Evolutionary conservation across 495 filamentous ascomycete genomes (phyloP), one percentile per base, ranked within the genome.

Genomic region (Entonaema liquescens): DNA sequence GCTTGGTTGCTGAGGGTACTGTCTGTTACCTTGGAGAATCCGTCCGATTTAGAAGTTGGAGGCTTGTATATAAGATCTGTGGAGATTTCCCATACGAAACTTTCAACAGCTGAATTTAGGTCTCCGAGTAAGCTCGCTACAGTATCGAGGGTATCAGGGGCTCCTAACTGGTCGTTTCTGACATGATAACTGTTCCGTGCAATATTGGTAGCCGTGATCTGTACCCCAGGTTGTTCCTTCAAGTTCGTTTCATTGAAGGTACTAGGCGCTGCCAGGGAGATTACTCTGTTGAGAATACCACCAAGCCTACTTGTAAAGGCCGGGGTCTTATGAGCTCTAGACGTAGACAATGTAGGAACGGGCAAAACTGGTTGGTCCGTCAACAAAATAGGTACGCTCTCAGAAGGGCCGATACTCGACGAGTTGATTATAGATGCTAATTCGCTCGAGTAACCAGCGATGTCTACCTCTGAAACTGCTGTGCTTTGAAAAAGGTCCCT

Each of bases 1-100:
- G 63, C 42, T 28, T 70, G 70, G 29, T 59, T 49, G 7, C 31
- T 59, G 15, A 72, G 65, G 35, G 50, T 55, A 50, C 62, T 67
- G 13, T 47, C 64, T 17, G 70, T 40, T 19, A 29, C 62, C 33
- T 53, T 59, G 3, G 17, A 12, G n/a, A 65, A 28, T 7, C 64
- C 56, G 11, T 62, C 35, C 28, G 67, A 1, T 25, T 65, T 17
- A 13, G 59, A 62, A 0, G 35, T 21, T 8, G 65, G 62, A 35
- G 64, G 33, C 21, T 64, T 44, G 56, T 70, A 29, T 12, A 59
- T 12, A 19, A 60, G n/a, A 12, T 71, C 31, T 5, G 47, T 54
- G 25, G 62, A 59, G 15, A 70, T 40, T 23, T 59, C 47, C 5
- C 54, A 55, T 19, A 66, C 21, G 23, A 72, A 68, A 58, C 47